Base-by-base conservation (phyloP, 1,139 yeast species). In the Pichia sp. region DNA sequence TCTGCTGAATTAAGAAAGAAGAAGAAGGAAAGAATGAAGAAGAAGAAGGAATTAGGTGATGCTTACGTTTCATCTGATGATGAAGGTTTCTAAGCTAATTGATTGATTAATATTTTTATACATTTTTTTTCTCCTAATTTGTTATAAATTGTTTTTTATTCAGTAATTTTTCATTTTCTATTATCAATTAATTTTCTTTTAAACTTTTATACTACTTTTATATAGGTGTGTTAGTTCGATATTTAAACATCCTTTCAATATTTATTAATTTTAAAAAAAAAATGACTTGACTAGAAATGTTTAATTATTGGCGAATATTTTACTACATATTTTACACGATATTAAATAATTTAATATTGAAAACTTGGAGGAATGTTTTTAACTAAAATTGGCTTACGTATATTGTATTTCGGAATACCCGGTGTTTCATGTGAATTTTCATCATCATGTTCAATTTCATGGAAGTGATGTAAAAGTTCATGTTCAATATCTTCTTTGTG, bases 21-120 rank as follows among this genome's bases (percentile, higher is more conserved):
- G 96, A 92, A 92, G 97, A 92, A 92, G 96, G 98, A 92, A 80
- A 89, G 98, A 84, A 90, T 92, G 97, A 88, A 86, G 87, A 92
- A 90, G 94, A 92, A 92, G 97, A 92, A 92, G 95, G 96, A 86
- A 75, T 76, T 89, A 73, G 97, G 97, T 81, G 98, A 92, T 70
- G 97, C 95, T 73, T 92, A 92, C 73, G 96, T 89, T 63, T 90
- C 97, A 62, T 86, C 95, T 61, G 97, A 89, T 66, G 95, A 84
- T 51, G 97, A 90, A 44, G 40, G 10, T 62, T 66, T 71, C 52
- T 73, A 71, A 66, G 34, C 18, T 35, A 35, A 35, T 40, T 39
- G 35, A 34, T 37, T 43, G 33, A 40, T 40, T 37, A 27, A 28
- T 38, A 8, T 31, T 30, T 29, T 25, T 44, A 7, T 18, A 18